These are phyloP conservation scores for Puccinia novopanici DNA, from an alignment of 1,284 basidiomycete genomes.

Conservation along the genomic window DNA sequence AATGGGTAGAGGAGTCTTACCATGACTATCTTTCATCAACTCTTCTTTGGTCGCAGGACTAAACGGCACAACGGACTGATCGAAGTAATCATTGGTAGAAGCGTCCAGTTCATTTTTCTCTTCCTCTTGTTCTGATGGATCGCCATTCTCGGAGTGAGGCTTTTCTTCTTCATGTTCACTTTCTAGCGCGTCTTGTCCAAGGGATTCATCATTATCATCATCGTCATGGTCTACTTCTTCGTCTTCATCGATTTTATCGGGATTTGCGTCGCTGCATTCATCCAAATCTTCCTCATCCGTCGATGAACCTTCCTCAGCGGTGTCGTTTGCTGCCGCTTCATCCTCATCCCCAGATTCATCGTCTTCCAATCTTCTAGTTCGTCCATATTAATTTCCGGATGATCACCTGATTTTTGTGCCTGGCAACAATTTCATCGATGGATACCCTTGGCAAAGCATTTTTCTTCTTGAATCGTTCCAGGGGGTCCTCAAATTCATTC, in stretches of 20 bases:
- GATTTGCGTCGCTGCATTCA: conserved; percentile 51
- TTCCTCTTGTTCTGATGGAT: background rate
- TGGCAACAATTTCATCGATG: conserved; percentile 86
- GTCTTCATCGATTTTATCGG: conserved; percentile 37
- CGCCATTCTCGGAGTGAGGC: background rate
- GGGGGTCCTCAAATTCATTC: conserved; percentile 55
- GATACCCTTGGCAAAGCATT: conserved; percentile 71
- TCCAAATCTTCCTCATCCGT: background rate
- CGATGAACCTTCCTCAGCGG: background rate
- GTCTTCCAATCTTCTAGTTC: conserved; percentile 60
- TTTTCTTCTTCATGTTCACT: conserved; percentile 27
- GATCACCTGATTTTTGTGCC: conserved; percentile 61
- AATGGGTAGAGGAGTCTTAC: background rate
- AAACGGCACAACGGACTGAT: conserved; percentile 39
- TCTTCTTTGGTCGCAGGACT: conserved; percentile 46
- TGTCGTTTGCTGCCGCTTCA: background rate
- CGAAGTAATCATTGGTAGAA: conserved; percentile 34
- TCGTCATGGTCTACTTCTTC: no score
- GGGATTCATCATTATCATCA: conserved; percentile 54
- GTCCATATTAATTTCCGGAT: conserved; percentile 66
- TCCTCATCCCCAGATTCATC: conserved; percentile 54
- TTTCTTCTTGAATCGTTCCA: conserved; percentile 55
- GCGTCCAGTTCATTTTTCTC: background rate
- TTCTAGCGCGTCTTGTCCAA: conserved; percentile 43
- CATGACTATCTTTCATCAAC: conserved; percentile 45